phyloP scores from a whole-genome alignment of 2,329 filamentous ascomycete species.

The Tolypocladium ophioglossoides region DNA sequence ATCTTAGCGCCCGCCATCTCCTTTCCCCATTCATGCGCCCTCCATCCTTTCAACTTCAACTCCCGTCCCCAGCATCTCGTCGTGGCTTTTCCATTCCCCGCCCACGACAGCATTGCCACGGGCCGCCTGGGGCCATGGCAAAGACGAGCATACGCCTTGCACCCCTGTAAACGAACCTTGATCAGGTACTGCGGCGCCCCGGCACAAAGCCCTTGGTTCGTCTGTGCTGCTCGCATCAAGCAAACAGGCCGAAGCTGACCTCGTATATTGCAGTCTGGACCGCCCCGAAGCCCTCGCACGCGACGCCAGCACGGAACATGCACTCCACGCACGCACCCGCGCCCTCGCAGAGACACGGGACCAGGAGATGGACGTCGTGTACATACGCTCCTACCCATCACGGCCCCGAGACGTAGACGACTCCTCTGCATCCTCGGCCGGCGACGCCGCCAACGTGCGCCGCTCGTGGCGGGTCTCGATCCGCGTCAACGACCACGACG shows the following conservation, averaged over 20 bases:
- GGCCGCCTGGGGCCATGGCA: not conserved
- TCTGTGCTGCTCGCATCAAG: no score
- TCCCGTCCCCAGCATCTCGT: not conserved
- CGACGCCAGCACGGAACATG: not conserved
- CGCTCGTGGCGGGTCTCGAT: constrained; percentile 14
- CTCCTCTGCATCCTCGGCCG: not conserved
- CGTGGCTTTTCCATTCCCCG: not conserved
- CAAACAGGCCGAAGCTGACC: not conserved
- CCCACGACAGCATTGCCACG: not conserved
- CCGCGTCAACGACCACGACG: constrained; percentile 8
- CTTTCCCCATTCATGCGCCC: not conserved
- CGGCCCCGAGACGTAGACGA: constrained; percentile 3
- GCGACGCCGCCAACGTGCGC: constrained; percentile 2
- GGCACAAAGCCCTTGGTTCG: not conserved
- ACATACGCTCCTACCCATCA: constrained; percentile 7
- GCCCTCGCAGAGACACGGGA: not conserved
- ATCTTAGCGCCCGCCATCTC: not conserved
- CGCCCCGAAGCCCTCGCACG: not conserved
- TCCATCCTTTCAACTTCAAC: not conserved
- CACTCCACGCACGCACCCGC: not conserved
- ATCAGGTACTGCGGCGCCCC: not conserved
- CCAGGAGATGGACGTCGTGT: constrained; percentile 10
- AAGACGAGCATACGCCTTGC: not conserved
- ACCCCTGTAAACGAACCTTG: not conserved
- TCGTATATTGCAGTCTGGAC: not conserved